Conservation (phyloP, 768 basidiomycete species). For the Tulasnella sp. region DNA sequence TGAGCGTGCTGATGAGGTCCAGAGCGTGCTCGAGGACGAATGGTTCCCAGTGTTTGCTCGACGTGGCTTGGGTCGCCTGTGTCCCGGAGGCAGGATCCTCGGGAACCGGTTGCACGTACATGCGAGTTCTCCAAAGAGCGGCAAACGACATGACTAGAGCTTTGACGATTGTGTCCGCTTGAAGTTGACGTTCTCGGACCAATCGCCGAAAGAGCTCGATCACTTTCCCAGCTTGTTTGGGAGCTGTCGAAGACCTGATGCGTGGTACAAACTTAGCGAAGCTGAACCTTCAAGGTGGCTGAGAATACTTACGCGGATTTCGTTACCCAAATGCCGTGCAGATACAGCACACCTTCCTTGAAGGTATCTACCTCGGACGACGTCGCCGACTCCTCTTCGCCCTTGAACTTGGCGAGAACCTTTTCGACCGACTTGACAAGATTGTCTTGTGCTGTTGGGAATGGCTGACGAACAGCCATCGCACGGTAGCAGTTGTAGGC, state of each 20-base stretch:
- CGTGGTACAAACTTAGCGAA: constrained; percentile 11
- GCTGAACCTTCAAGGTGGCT: constrained; percentile 12
- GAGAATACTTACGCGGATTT: constrained; percentile 43
- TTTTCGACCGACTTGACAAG: constrained; percentile 57
- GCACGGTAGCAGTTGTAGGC: constrained; percentile 85
- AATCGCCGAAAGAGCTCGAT: constrained; percentile 46
- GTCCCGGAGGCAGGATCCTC: constrained; percentile 21
- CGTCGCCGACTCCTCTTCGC: constrained; percentile 1
- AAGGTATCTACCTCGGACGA: constrained; percentile 27
- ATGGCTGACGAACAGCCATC: constrained; percentile 74
- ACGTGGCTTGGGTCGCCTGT: constrained; percentile 17
- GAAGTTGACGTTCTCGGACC: constrained; percentile 56
- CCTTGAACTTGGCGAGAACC: constrained; percentile 39
- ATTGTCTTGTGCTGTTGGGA: constrained; percentile 81
- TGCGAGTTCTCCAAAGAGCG: constrained; percentile 74
- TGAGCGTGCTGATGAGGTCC: constrained; percentile 46
- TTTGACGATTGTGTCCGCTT: constrained; percentile 65
- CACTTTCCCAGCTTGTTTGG: constrained; percentile 26
- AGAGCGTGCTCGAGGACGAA: constrained; percentile 58
- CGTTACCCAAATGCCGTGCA: constrained; percentile 62
- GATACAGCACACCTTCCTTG: constrained; percentile 59
- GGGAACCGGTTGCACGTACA: constrained; percentile 36
- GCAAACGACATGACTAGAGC: constrained; percentile 63
- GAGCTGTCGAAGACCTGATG: constrained; percentile 1
- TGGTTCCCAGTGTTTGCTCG: constrained; percentile 41